phyloP scores from a whole-genome alignment of 2,329 filamentous ascomycete species.

The Rutstroemia sp. region DNA sequence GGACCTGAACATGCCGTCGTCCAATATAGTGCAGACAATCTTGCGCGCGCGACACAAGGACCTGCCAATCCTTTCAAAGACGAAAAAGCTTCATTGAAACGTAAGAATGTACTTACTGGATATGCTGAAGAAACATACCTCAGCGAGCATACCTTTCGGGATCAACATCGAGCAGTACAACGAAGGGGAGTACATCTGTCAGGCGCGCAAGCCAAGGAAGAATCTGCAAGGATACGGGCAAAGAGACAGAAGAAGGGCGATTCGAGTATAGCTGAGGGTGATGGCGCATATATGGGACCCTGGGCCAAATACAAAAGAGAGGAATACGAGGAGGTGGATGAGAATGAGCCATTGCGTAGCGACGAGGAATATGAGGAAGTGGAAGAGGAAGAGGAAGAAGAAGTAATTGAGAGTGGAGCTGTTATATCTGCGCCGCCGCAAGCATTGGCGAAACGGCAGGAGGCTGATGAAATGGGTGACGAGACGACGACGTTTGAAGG shows the following conservation, averaged over 20 bases:
- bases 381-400: constrained; percentile 68
- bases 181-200: constrained; percentile 51
- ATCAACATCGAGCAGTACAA: constrained; percentile 78
- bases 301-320: constrained; percentile 79
- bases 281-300: constrained; percentile 83
- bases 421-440: constrained; percentile 48
- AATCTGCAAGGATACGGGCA: constrained; percentile 58
- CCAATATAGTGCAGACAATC: constrained; percentile 63
- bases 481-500: constrained; percentile 90
- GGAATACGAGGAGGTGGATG: constrained; percentile 66
- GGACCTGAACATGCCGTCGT: constrained; percentile 53
- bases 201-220: constrained; percentile 57
- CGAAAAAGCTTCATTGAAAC: constrained; percentile 53
- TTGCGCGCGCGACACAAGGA: constrained; percentile 58
- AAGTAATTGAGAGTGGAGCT: constrained; percentile 57
- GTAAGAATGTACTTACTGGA: constrained; percentile 79
- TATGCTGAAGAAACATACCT: constrained; percentile 82
- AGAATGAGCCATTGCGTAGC: constrained; percentile 66
- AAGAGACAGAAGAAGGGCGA: constrained; percentile 81
- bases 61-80: constrained; percentile 71
- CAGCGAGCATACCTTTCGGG: constrained; percentile 84
- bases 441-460: constrained; percentile 47
- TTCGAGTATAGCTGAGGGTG: constrained; percentile 75
- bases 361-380: constrained; percentile 74
- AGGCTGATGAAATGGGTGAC: constrained; percentile 52